These are phyloP conservation scores for Phylloporus sp. DNA, from an alignment of 768 basidiomycete genomes.

Conservation along the genomic window DNA sequence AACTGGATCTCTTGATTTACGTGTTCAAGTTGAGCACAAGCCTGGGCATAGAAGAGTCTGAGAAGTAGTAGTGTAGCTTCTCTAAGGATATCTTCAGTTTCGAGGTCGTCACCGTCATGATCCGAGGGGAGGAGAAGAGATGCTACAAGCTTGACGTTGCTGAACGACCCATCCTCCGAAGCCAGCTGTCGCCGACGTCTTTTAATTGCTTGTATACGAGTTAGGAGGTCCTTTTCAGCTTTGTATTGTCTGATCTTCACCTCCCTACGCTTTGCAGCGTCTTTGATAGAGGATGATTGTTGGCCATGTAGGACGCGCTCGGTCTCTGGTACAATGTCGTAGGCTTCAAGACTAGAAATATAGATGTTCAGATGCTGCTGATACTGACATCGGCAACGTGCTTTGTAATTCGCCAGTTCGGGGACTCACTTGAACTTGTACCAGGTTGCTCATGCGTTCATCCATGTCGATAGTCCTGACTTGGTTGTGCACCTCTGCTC, in stretches of 20 bases:
- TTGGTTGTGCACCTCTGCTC: conserved; percentile 63
- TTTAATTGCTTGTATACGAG: conserved; percentile 58
- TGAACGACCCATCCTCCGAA: conserved; percentile 31
- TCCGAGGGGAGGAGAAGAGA: conserved; percentile 49
- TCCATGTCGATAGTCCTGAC: conserved; percentile 51
- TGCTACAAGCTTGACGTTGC: conserved; percentile 60
- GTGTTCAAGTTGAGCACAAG: conserved; percentile 62
- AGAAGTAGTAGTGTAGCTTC: conserved; percentile 68
- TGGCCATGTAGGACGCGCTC: conserved; percentile 56
- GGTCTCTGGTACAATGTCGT: conserved; percentile 59
- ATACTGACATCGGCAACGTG: conserved; percentile 3
- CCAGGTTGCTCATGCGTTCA: conserved; percentile 55
- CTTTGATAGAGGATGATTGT: conserved; percentile 45
- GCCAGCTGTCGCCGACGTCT: conserved; percentile 47
- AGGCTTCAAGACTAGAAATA: conserved; percentile 52
- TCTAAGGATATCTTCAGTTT: conserved; percentile 63
- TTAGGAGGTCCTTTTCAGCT: conserved; percentile 76
- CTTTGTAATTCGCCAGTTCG: conserved; percentile 2
- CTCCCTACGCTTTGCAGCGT: conserved; percentile 73
- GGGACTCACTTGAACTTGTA: conserved; percentile 53
- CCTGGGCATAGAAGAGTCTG: conserved; percentile 67
- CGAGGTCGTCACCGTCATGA: conserved; percentile 48
- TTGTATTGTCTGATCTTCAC: conserved; percentile 89
- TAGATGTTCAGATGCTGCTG: conserved; percentile 51
- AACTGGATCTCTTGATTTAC: conserved; percentile 72